Base-by-base conservation (phyloP, 768 basidiomycete genomes). In the Podaxis sp. region DNA sequence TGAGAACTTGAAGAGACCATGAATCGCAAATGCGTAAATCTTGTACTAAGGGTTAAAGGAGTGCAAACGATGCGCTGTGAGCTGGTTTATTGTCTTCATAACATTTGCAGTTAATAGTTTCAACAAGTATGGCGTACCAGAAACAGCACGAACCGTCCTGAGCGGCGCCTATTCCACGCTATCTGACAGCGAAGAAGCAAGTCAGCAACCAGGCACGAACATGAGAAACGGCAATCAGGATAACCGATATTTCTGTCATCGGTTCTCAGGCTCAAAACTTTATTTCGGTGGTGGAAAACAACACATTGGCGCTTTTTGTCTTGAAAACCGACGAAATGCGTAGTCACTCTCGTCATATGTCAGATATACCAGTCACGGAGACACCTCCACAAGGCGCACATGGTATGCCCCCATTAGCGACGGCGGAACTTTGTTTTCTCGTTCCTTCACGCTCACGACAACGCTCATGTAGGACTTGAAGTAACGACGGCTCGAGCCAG, bases 31-130 rank as follows among this genome's bases (percentile, higher is more conserved):
- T 89, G 89, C 24, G 82, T 77, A 64, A 96, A 84, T 0, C 83
- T 33, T 33, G 8, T 33, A 33, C 33, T 10, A 33, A 33, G 10
- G 33, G 81, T 5, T 75, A 71, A 13, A 85, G 75, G 20, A 93
- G 79, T 20, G 80, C 73, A 71, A 90, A 90, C 37, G 92, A 78
- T 40, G 85, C 74, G n/a, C 87, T 86, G 70, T 95, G 93, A 64
- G 94, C 92, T 56, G 74, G 70, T 95, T 95, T 65, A 96, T 93
- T 68, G 94, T 93, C 44, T 87, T 87, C 75, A 97, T 84, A 2
- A 89, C 88, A 28, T 86, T 84, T 63, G 96, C 87, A 48, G 89
- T 82, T 65, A 87, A 75, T 63, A 10, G 33, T 8, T 91, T 86
- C 17, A 87, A 88, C 2, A 87, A 83, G 64, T 87, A 84, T 24